Percentiles rank a stretch among this genome's conserved stretches.
phyloP scores from a whole-genome alignment of 179 eudicot genomes.

The Patellifolia procumbens region DNA sequence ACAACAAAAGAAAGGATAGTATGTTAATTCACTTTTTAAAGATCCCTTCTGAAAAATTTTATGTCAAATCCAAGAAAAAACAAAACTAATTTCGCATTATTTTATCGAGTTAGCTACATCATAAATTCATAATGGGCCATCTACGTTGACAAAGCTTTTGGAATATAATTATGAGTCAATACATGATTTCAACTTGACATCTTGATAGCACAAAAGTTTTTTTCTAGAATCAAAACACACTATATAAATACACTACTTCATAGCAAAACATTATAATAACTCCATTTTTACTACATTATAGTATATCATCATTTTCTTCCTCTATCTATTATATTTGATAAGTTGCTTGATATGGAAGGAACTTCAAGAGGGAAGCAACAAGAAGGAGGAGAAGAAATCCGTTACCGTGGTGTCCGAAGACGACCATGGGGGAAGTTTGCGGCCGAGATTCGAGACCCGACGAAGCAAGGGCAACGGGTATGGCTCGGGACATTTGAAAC shows the following conservation, averaged over 20 bases:
- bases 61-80: constrained; percentile 11
- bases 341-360: constrained; percentile 30
- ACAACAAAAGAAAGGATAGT: neutral
- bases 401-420: constrained; percentile 53
- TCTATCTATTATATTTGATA: neutral
- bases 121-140: constrained; percentile 1
- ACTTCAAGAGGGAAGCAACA: constrained; percentile 26
- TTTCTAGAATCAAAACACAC: neutral
- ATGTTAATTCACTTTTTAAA: constrained; percentile 3
- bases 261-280: neutral
- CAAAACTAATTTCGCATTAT: neutral
- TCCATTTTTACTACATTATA: neutral
- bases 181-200: constrained; percentile 5
- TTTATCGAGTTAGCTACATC: constrained; percentile 13
- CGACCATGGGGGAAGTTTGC: constrained; percentile 65
- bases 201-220: neutral
- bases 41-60: constrained; percentile 8
- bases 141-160: neutral
- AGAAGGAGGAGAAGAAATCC: constrained; percentile 35
- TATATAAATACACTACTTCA: neutral
- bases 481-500: constrained; percentile 69
- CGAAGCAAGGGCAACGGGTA: constrained; percentile 48
- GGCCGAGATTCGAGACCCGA: constrained; percentile 58
- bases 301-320: neutral
- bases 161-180: constrained; percentile 1